Evolutionary conservation across 495 filamentous ascomycete genomes (phyloP).

Genomic region (Penicillium canariense): DNA sequence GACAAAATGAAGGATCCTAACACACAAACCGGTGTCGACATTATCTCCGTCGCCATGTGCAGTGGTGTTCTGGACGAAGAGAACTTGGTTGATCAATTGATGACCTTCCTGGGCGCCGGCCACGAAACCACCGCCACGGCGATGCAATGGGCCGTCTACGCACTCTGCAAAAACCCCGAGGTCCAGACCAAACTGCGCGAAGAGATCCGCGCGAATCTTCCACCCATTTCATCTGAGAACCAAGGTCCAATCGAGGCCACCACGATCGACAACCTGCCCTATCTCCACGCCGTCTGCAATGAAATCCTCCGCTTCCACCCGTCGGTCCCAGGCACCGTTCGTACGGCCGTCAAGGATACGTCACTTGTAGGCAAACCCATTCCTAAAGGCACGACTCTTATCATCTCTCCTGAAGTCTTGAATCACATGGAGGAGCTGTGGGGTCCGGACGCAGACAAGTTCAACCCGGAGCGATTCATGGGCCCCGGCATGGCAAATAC

Average conservation of each 20-base stretch:
- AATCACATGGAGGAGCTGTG: conserved; percentile 76
- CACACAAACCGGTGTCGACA: conserved; percentile 58
- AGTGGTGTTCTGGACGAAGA: conserved; percentile 74
- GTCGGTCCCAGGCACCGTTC: conserved; percentile 60
- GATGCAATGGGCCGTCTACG: conserved; percentile 59
- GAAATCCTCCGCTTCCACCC: conserved; percentile 59
- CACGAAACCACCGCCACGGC: conserved; percentile 74
- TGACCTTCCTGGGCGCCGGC: conserved; percentile 92
- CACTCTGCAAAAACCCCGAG: conserved; percentile 56
- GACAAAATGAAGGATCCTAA: conserved; percentile 50
- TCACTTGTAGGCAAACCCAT: conserved; percentile 55
- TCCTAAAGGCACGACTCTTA: conserved; percentile 53
- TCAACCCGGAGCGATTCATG: conserved; percentile 79
- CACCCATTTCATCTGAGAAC: conserved; percentile 45
- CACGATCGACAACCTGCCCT: conserved; percentile 54
- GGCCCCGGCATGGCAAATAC: conserved; percentile 48
- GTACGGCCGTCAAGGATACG: conserved; percentile 62
- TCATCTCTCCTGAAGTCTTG: conserved; percentile 54
- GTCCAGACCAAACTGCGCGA: conserved; percentile 57
- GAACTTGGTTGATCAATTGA: conserved; percentile 82
- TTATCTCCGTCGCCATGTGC: conserved; percentile 77
- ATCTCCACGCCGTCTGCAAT: conserved; percentile 61
- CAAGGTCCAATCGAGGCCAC: conserved; percentile 46
- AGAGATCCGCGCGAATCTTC: conserved; percentile 62
- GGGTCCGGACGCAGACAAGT: conserved; percentile 77